Evolutionary conservation across 495 filamentous ascomycete species (phyloP), one percentile per base, ranked within the genome.

Genomic region (Bacidia rubella): DNA sequence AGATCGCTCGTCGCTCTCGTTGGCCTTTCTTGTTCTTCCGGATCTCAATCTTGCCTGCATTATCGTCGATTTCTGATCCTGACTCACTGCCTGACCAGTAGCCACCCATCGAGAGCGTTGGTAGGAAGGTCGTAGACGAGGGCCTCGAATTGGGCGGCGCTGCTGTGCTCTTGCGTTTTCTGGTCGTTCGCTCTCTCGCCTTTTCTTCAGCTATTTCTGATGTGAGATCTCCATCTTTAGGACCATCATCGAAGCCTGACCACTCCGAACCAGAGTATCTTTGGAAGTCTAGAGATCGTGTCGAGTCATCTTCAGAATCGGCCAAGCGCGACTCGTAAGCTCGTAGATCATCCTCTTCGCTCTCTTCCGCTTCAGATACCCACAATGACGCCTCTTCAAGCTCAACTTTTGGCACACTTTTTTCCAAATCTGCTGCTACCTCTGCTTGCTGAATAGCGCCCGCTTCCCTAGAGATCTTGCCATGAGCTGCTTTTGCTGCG

Each of bases 61-160:
- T 70, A 12, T 76, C 60, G 39, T 68, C 61, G n/a, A 64, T 57
- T 1, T 68, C 57, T n/a, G 68, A 60, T 48, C 82, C 81, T 1
- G 77, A 74, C 57, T 90, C 88, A 2, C 86, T 90, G 57, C 88
- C 92, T 17, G 90, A 96, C 66, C 84, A 83, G 70, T 98, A 98
- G 43, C 88, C 90, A 17, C 83, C 84, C 75, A 90, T 84, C 53
- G 71, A 77, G 2, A 98, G 74, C 4, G 86, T 83, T 1, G 92
- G 93, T 2, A 98, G 75, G 73, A 96, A 95, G 1, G 79, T 84
- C 0, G 87, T 83, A 7, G 81, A 82, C 7, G 29, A 35, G 29
- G 29, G 29, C 29, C 15, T 35, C 15, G 29, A 5, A 50, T 70
- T 75, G 17, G 68, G 29, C 15, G 15, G 7, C 5, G 1, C n/a